Evolutionary conservation across 2,329 filamentous ascomycete genomes (phyloP).

Genomic region (Fusarium sp.): DNA sequence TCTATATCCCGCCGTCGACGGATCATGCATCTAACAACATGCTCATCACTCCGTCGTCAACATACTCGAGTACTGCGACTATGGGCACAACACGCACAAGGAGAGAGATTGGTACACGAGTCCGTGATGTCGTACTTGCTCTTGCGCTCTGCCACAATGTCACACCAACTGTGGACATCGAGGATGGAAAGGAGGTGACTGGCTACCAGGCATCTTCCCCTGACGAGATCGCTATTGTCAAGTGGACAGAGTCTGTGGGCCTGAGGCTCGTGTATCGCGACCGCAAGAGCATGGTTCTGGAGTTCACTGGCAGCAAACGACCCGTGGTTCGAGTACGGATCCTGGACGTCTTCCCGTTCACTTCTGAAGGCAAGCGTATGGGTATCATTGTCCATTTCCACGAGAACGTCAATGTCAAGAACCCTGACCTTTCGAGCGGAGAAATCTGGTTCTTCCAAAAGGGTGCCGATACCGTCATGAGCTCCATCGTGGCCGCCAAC

Average conservation of each 20-base stretch:
- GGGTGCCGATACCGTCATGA: slow-evolving; percentile 98
- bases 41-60: slow-evolving; percentile 82
- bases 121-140: slow-evolving; percentile 92
- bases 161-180: slow-evolving; percentile 83
- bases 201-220: slow-evolving; percentile 97
- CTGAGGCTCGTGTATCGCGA: slow-evolving; percentile 87
- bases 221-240: slow-evolving; percentile 97
- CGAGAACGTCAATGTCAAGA: slow-evolving; percentile 62
- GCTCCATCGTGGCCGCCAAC: slow-evolving; percentile 92
- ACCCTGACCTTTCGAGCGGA: slow-evolving; percentile 65
- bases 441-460: slow-evolving; percentile 99
- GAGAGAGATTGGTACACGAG: slow-evolving; percentile 91
- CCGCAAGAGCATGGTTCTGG: slow-evolving; percentile 84
- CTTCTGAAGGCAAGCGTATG: slow-evolving; percentile 98
- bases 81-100: slow-evolving; percentile 81
- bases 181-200: slow-evolving; percentile 79
- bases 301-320: slow-evolving; percentile 79
- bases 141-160: slow-evolving; percentile 97
- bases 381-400: slow-evolving; percentile 93
- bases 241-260: slow-evolving; percentile 93
- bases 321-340: slow-evolving; percentile 87
- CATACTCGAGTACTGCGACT: slow-evolving; percentile 70
- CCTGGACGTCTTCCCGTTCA: slow-evolving; percentile 96
- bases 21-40: slow-evolving; percentile 57
- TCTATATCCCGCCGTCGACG: slow-evolving; percentile 66